Base-by-base conservation (phyloP, 192 early-diverging fungal genomes). In the Entrophospora sp. region DNA sequence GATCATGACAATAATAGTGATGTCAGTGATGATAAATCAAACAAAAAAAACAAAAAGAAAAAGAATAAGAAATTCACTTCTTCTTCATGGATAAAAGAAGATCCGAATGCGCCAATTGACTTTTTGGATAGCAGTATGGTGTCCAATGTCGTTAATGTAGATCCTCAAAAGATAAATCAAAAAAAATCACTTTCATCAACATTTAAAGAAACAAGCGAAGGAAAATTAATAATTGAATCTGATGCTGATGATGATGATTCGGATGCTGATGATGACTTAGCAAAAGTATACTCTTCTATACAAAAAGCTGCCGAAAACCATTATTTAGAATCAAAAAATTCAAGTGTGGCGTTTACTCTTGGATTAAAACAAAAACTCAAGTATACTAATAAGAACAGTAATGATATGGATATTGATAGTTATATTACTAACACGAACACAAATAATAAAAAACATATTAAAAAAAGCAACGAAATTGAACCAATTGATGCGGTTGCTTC, bases 111-210 rank as follows among this genome's bases (percentile, higher is more conserved):
- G 0, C 88, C 88, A 28, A 68, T 97, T 38, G 96, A 99, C 79
- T 95, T 97, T 70, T 76, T 99, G 66, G 94, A 96, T 73, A 79
- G 84, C 24, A 75, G 82, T 45, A 89, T 91, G 22, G 87, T 97
- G 27, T 82, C 84, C 7, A 83, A 80, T 55, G 76, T 87, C 34
- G 76, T 83, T 13, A 65, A 63, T 7, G 55, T 61, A 13, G 68
- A 79, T 37, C 77, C 77, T 46, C 51, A 42, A 42, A 69, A 68
- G 35, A 70, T 59, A 8, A 69, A 70, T 55, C 71, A 78, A 20
- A 27, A 75, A 20, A 77, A 80, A 53, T 76, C 78, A 7, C 42
- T 76, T 9, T 64, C 76, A 8, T 69, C 67, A 27, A 52, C 72
- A 55, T 93, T 91, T 76, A 79, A 82, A 72, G 72, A 80, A 38